Evolutionary conservation across 1,284 basidiomycete species (phyloP).

Genomic region (Erythrobasidium hasegawianum): DNA sequence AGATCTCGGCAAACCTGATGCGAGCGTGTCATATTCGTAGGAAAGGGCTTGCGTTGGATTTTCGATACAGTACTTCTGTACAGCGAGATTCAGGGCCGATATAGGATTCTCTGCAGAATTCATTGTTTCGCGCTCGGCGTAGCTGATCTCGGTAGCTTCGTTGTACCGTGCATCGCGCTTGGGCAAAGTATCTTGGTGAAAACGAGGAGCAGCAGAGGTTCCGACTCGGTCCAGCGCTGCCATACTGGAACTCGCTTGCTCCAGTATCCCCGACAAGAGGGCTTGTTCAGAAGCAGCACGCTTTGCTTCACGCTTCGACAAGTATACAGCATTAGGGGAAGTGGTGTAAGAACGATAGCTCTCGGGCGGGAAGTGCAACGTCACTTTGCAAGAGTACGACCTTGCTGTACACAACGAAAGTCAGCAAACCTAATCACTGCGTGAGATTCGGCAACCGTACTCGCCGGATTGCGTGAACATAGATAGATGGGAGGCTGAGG

Average conservation of each 20-base stretch:
- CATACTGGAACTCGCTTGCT: slow-evolving; percentile 16
- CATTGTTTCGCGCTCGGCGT: background rate
- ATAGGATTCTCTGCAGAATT: slow-evolving; percentile 13
- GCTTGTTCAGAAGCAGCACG: slow-evolving; percentile 15
- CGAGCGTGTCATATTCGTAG: slow-evolving; percentile 1
- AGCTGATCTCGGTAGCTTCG: slow-evolving; percentile 3
- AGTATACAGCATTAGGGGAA: background rate
- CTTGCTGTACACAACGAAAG: background rate
- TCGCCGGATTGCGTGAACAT: slow-evolving; percentile 13
- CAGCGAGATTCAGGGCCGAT: slow-evolving; percentile 18
- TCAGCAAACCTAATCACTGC: background rate
- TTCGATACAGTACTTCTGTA: slow-evolving; percentile 34
- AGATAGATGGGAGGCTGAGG: slow-evolving; percentile 12
- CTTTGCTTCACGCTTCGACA: slow-evolving; percentile 16
- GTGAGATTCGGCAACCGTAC: background rate
- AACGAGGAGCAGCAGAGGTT: background rate
- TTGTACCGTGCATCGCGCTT: slow-evolving; percentile 10
- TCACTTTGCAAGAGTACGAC: slow-evolving; percentile 13
- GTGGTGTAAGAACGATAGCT: slow-evolving; percentile 4
- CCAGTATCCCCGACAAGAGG: slow-evolving; percentile 10
- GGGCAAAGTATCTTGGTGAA: background rate
- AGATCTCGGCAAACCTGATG: background rate
- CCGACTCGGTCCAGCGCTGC: slow-evolving; percentile 7
- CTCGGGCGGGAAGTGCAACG: slow-evolving; percentile 5
- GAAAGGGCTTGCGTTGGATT: slow-evolving; percentile 13